Evolutionary conservation across 768 basidiomycete species (phyloP).

Genomic region (Epithele typhae): DNA sequence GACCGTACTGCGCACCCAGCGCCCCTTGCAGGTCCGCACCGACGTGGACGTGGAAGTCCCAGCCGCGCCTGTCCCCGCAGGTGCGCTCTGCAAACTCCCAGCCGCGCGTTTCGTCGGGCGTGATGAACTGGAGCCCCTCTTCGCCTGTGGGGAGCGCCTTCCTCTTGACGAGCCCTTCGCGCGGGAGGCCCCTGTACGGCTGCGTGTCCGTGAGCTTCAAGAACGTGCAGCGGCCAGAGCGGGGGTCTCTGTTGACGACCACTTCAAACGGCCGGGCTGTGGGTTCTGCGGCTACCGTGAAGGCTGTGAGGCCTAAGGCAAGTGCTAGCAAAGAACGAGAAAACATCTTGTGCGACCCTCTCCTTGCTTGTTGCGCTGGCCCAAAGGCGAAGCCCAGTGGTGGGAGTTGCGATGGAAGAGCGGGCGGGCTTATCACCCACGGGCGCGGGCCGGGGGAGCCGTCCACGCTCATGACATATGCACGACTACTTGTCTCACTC

Average conservation of each 20-base stretch:
- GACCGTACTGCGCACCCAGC: background rate
- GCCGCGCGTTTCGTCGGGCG: constrained; percentile 1
- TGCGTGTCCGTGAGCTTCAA: constrained; percentile 12
- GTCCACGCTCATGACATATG: too few species aligned
- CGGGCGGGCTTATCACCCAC: too few species aligned
- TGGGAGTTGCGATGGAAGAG: too few species aligned
- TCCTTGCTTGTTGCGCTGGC: too few species aligned
- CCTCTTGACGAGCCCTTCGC: background rate
- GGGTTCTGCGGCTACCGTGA: too few species aligned
- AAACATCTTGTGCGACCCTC: too few species aligned
- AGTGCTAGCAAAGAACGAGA: too few species aligned
- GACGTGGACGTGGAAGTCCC: constrained; percentile 1
- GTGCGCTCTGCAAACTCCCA: constrained; percentile 6
- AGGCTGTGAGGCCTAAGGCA: too few species aligned
- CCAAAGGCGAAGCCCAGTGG: too few species aligned
- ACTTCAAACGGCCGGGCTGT: constrained; percentile 18
- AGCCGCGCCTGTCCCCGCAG: background rate
- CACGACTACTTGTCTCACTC: too few species aligned
- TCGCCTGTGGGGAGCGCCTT: constrained; percentile 4
- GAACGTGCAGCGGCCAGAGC: constrained; percentile 12
- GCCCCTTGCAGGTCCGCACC: background rate
- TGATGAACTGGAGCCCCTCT: constrained; percentile 15
- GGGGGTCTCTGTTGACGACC: constrained; percentile 11
- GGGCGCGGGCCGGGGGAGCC: too few species aligned
- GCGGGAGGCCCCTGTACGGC: constrained; percentile 9